Conservation (phyloP, 2,329 filamentous ascomycete genomes). For the Albifimbria verrucaria region DNA sequence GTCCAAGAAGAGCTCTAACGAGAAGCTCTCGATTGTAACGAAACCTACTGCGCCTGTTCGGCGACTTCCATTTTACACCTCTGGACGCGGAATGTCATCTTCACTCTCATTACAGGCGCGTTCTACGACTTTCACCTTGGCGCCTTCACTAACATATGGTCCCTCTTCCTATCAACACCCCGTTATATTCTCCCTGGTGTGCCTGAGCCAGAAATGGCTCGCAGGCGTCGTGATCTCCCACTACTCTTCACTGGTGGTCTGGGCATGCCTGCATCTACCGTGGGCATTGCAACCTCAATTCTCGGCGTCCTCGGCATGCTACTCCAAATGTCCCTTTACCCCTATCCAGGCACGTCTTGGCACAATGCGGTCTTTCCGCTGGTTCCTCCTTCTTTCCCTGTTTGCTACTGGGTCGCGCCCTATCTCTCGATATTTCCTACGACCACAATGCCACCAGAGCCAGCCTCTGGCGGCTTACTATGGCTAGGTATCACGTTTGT, state of each 20-base stretch:
- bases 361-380: constrained; percentile 63
- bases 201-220: constrained; percentile 21
- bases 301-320: constrained; percentile 67
- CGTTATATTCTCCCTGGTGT: constrained; percentile 35
- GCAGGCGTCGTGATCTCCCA: constrained; percentile 30
- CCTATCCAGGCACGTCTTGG: constrained; percentile 61
- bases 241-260: constrained; percentile 63
- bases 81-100: constrained; percentile 46
- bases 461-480: constrained; percentile 46
- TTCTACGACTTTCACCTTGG: constrained; percentile 69
- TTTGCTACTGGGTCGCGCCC: constrained; percentile 65
- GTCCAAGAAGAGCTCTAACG: constrained; percentile 5
- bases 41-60: constrained; percentile 9
- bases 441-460: constrained; percentile 33
- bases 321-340: constrained; percentile 68
- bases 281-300: constrained; percentile 67
- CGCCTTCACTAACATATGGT: constrained; percentile 67
- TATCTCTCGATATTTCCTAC: constrained; percentile 61
- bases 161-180: constrained; percentile 66
- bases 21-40: constrained; percentile 7
- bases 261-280: constrained; percentile 62
- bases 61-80: constrained; percentile 36
- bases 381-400: constrained; percentile 64
- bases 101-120: constrained; percentile 59
- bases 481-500: constrained; percentile 62